Evolutionary conservation across 768 basidiomycete species (phyloP), one percentile per base, ranked within the genome.

Genomic region (Mycena belliarum): DNA sequence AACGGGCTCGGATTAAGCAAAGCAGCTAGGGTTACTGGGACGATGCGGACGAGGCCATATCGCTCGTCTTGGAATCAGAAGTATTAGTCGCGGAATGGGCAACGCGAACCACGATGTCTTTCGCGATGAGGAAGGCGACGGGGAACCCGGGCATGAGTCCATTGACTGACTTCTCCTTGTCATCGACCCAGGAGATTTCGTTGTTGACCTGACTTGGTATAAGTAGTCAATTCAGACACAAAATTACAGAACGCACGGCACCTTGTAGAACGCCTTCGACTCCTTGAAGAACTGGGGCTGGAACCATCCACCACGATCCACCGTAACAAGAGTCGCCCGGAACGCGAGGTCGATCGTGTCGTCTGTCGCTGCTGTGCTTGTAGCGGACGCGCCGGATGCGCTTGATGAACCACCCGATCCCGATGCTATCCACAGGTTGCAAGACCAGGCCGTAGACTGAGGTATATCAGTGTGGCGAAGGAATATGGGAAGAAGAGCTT

Each of bases 281-380:
- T 65, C 48, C 11, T 47, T 44, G 56, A 67, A 67, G 48, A 67
- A 63, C 29, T 65, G 64, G 0, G 66, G 66, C 43, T 63, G 66
- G 62, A 67, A 67, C 66, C 66, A 67, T 2, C 66, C 64, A 2
- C 53, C 55, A 7, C 65, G 64, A 37, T 67, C 66, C 14, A 65
- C 62, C 6, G 66, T 65, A 8, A 65, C 65, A 0, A 66, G 59
- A 1, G 65, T 65, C 3, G 58, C 63, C 5, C 64, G 63, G 33
- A 66, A 55, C 1, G 59, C 63, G 18, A 66, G 20, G 14, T 32
- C 37, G 25, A 60, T 60, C 9, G 53, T 40, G 18, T 43, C 40
- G 1, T n/a, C 24, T 6, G 47, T 37, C 12, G 45, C 47, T 8
- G 28, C 37, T 10, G 37, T 43, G 7, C 47, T 29, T 6, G 8